These are phyloP conservation scores for Colletotrichum zoysiae DNA, from an alignment of 2,329 filamentous ascomycete species.

Conservation along the genomic window DNA sequence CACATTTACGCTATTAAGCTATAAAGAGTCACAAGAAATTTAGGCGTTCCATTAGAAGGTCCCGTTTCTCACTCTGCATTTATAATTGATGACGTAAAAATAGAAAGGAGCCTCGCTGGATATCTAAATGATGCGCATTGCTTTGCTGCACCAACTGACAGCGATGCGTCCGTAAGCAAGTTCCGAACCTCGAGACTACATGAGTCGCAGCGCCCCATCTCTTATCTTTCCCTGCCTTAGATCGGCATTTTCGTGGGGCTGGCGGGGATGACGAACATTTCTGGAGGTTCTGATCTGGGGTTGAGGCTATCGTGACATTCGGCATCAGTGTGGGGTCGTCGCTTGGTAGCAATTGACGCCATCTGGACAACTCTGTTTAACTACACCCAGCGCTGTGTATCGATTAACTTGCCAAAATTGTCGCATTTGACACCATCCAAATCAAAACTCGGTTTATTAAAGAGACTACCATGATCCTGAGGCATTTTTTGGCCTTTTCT, in stretches of 20 bases:
- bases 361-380: background rate
- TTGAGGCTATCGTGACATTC: conserved; percentile 38
- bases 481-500: conserved; percentile 6
- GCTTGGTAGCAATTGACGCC: background rate
- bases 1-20: background rate
- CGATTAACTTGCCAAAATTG: too few species aligned
- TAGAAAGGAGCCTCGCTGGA: background rate
- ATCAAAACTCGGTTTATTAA: background rate
- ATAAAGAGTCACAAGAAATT: background rate
- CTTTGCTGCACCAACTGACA: background rate
- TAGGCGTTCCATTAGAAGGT: too few species aligned
- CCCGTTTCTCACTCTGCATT: too few species aligned
- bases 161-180: background rate
- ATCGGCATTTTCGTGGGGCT: conserved; percentile 11
- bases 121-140: too few species aligned
- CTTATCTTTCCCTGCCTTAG: background rate
- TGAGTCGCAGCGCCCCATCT: background rate
- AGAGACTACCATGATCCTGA: background rate
- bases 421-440: background rate
- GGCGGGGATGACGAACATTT: background rate
- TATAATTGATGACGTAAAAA: fast-evolving
- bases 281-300: conserved; percentile 15
- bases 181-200: background rate
- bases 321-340: conserved; percentile 22
- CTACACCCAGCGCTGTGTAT: background rate